Evolutionary conservation across 2,329 filamentous ascomycete genomes (phyloP), one percentile per base, ranked within the genome.

Genomic region (Sarocladium brachiariae): DNA sequence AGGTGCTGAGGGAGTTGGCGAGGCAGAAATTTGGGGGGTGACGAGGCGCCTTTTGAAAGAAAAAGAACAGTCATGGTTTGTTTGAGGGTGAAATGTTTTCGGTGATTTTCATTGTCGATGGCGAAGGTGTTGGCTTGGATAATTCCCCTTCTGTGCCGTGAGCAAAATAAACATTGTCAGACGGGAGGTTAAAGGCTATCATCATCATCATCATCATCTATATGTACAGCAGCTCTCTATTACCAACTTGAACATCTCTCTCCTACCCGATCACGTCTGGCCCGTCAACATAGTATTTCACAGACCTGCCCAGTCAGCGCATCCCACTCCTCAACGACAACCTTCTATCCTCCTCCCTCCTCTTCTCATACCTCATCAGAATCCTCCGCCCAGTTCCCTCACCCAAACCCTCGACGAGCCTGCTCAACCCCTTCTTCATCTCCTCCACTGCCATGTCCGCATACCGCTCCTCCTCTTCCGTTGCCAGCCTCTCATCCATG

Each of bases 1-100:
- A 81, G 46, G 90, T 89, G 76, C 62, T 97, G 61, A 85, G 77
- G 68, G 81, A 83, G 59, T 69, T 97, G 68, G 92, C 90, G 14
- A 85, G 78, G 69, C 80, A 88, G 70, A 77, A 87, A 55, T 96
- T 88, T 75, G 88, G 88, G 23, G 81, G 63, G 37, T 13, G 37
- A 23, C 5, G 9, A 7, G 37, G 37, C 8, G n/a, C n/a, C n/a
- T n/a, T n/a, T n/a, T n/a, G n/a, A n/a, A n/a, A n/a, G n/a, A n/a
- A n/a, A n/a, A n/a, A n/a, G n/a, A n/a, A n/a, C n/a, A n/a, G n/a
- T n/a, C n/a, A n/a, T n/a, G n/a, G n/a, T n/a, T n/a, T n/a, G n/a
- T n/a, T n/a, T n/a, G 34, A 18, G 9, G 9, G 34, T 10, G 7
- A 16, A 11, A 11, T 37, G 34, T 16, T 11, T 37, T 9, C 9